These are phyloP conservation scores for Penicillium sp. DNA, from an alignment of 2,329 filamentous ascomycete species.

Conservation along the genomic window DNA sequence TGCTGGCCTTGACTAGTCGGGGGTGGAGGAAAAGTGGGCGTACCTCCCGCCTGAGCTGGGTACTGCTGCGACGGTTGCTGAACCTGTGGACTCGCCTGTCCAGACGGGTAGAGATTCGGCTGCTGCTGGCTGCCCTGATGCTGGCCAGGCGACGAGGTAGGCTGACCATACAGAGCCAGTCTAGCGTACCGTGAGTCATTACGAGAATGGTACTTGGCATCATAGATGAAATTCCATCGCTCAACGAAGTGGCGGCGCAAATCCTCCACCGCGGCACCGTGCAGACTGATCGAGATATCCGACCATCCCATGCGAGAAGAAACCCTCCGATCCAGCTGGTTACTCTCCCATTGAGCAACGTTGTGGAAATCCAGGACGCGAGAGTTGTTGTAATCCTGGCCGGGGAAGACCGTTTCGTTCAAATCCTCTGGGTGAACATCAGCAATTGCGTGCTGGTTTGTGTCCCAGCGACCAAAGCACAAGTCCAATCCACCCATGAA, in stretches of 20 bases:
- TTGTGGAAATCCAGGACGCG: conserved; percentile 78
- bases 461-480: conserved; percentile 87
- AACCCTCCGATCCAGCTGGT: conserved; percentile 78
- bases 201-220: conserved; percentile 72
- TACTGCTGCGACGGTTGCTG: conserved; percentile 18
- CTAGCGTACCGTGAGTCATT: conserved; percentile 52
- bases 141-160: conserved; percentile 25
- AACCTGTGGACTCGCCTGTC: conserved; percentile 16
- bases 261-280: conserved; percentile 73
- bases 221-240: conserved; percentile 89
- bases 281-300: conserved; percentile 76
- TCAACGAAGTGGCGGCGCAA: conserved; percentile 78
- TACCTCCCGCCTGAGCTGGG: conserved; percentile 1
- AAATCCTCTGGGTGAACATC: conserved; percentile 80
- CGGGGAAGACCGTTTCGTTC: conserved; percentile 76
- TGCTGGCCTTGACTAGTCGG: not conserved
- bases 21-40: conserved; percentile 3
- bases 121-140: conserved; percentile 12
- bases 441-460: conserved; percentile 79
- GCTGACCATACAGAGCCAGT: conserved; percentile 35
- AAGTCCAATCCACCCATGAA: conserved; percentile 93
- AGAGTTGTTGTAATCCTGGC: conserved; percentile 92
- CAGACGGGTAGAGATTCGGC: conserved; percentile 12
- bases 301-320: conserved; percentile 92
- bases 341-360: conserved; percentile 76